Evolutionary conservation across 306 rosid species (phyloP).

Genomic region (Quercus robur): DNA sequence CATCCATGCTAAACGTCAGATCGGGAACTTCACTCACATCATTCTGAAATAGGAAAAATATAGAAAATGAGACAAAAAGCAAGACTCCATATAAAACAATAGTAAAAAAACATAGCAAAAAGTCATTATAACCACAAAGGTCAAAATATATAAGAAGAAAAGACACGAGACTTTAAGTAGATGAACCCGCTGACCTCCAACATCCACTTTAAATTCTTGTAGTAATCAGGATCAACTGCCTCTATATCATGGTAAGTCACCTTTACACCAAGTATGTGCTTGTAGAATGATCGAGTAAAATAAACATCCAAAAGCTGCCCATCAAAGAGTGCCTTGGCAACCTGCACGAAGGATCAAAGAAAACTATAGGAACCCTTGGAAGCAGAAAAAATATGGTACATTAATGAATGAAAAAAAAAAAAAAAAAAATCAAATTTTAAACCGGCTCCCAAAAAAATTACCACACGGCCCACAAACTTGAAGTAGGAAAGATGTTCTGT

Average conservation of each 20-base stretch:
- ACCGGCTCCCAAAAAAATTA: conserved; percentile 29
- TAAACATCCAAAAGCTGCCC: conserved; percentile 98
- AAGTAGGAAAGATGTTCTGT: conserved; percentile 99
- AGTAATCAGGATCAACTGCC: conserved; percentile 98
- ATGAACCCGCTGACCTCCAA: conserved; percentile 68
- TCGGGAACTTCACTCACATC: conserved; percentile 90
- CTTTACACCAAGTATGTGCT: conserved; percentile 93
- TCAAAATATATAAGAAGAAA: background rate
- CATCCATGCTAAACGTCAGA: conserved; percentile 98
- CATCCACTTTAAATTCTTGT: conserved; percentile 99
- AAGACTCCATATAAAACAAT: background rate
- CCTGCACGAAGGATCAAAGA: conserved; percentile 50
- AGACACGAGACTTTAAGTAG: conserved; percentile 2
- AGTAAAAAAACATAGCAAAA: background rate
- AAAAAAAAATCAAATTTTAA: background rate
- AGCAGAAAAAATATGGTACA: background rate
- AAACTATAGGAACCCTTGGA: conserved; percentile 1
- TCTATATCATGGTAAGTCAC: conserved; percentile 99
- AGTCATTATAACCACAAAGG: background rate
- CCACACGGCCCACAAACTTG: conserved; percentile 99
- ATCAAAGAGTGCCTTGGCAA: conserved; percentile 96
- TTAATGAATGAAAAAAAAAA: conserved; percentile 2
- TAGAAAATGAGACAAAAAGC: conserved; percentile 1
- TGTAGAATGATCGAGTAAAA: conserved; percentile 98
- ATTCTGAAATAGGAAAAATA: conserved; percentile 42